Evolutionary conservation across 2,329 filamentous ascomycete species (phyloP), one percentile per base, ranked within the genome.

Genomic region (Aspergillus fumigatus): DNA sequence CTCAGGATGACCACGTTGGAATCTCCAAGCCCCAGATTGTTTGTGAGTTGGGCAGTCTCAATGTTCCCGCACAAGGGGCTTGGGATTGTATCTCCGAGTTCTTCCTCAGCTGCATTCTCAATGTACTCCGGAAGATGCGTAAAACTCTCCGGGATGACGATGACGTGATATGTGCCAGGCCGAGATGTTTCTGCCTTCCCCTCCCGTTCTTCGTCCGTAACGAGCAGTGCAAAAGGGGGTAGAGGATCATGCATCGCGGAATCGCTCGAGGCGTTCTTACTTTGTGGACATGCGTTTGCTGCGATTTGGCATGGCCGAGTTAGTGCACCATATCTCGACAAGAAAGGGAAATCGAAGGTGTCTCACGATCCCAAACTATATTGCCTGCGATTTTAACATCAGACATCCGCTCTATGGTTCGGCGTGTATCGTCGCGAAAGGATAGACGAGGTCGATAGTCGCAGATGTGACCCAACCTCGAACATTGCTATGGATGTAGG

Each of bases 181-280:
- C 69, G 70, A 40, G 74, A 74, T 7, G 70, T 70, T 52, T 79
- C 76, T 17, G 83, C 83, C 65, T 85, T 85, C 56, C 73, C 76
- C 65, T 85, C 83, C 43, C 83, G 74, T 27, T 85, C 83, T 61
- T 84, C 82, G 58, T 85, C 82, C 27, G 75, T 83, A 1, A 75
- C 80, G 53, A 85, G 74, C 14, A 71, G 67, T 32, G 77, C 69
- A 67, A 85, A 85, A 2, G 79, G 79, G 21, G 82, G 82, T 11
- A 85, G 71, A n/a, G 76, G 67, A 64, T 84, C 80, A 23, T 72
- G 66, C 10, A 62, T 58, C 14, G 62, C 65, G 29, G 71, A 72
- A 52, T 68, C 68, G 21, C 66, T 65, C 21, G 67, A 65, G 25
- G 59, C 59, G 50, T 62, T 64, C 27, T 68, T 70, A 26, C 60